These are phyloP conservation scores for Sporothrix curviconia DNA, from an alignment of 2,329 filamentous ascomycete species.

Conservation along the genomic window DNA sequence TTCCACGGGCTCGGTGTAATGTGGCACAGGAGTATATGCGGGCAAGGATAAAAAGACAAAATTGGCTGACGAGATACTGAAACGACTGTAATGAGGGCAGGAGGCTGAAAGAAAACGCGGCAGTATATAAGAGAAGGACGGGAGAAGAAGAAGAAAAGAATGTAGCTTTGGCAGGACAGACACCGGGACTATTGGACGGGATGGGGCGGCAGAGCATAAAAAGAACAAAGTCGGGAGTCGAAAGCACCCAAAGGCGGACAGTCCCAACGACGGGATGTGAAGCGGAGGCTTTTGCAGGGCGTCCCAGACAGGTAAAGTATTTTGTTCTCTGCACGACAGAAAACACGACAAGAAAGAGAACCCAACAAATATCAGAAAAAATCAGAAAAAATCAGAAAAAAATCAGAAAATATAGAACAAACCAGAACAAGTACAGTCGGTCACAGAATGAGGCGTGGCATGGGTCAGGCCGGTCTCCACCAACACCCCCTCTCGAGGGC, in stretches of 20 bases:
- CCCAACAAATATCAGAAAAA: neutral
- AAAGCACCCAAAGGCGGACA: neutral
- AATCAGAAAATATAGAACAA: neutral
- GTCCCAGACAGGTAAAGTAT: neutral
- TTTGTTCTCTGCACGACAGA: too few relatives aligned
- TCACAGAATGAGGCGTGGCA: neutral
- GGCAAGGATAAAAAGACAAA: too few relatives aligned
- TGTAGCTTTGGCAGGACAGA: neutral
- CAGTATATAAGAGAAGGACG: neutral
- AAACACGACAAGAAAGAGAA: too few relatives aligned
- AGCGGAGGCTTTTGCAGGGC: neutral
- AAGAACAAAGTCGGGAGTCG: neutral
- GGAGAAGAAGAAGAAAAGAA: neutral
- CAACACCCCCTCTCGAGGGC: neutral
- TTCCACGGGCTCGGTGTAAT: neutral
- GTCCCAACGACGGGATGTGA: neutral
- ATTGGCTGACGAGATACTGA: too few relatives aligned
- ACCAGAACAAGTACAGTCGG: neutral
- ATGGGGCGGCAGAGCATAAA: neutral
- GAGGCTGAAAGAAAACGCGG: too few relatives aligned
- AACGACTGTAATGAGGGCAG: too few relatives aligned
- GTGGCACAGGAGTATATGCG: neutral
- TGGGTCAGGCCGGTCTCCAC: neutral
- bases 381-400: neutral
- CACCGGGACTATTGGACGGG: too few relatives aligned